Evolutionary conservation across 495 filamentous ascomycete species (phyloP), one percentile per base, ranked within the genome.

Genomic region (Elasticomyces elasticus): DNA sequence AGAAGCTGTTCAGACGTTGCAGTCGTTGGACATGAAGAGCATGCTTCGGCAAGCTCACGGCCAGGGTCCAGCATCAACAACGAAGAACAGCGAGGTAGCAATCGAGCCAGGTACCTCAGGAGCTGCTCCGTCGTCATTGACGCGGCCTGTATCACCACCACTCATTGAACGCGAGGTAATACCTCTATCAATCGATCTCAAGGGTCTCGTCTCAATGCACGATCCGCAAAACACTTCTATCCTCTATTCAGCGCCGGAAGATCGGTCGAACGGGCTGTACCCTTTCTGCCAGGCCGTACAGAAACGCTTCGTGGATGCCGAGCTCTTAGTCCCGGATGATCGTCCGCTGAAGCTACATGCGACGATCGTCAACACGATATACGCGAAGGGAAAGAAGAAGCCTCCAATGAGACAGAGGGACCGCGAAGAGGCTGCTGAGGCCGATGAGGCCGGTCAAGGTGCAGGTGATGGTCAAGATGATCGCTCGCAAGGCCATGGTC

Each of bases 341-440:
- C 69, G 89, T 28, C 78, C 79, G n/a, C 66, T 97, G 45, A 75
- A 85, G 19, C 64, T 95, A 46, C 91, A 95, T 65, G 88, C 86
- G 15, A 95, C 91, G 2, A 73, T 96, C 4, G 69, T 92, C 20
- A 95, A 96, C 67, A 95, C 89, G 7, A 79, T 89, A 27, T 95
- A 95, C 65, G 79, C 83, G 30, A 77, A 73, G 55, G 71, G 54
- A 17, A 28, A 49, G 35, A 47, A 33, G 25, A 28, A 40, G 30
- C 37, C 13, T 13, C 30, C 48, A 10, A 4, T 26, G 28, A 33
- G 2, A 6, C 31, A 22, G 27, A 6, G 20, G 24, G 2, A 24
- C 24, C 35, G 35, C 19, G 33, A 38, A 4, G 20, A 24, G 3
- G 3, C 35, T 26, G 19, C 19, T 27, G 50, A 27, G 10, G 19